Base-by-base conservation (phyloP, 2,329 filamentous ascomycete genomes). In the Dactylellina haptotyla region DNA sequence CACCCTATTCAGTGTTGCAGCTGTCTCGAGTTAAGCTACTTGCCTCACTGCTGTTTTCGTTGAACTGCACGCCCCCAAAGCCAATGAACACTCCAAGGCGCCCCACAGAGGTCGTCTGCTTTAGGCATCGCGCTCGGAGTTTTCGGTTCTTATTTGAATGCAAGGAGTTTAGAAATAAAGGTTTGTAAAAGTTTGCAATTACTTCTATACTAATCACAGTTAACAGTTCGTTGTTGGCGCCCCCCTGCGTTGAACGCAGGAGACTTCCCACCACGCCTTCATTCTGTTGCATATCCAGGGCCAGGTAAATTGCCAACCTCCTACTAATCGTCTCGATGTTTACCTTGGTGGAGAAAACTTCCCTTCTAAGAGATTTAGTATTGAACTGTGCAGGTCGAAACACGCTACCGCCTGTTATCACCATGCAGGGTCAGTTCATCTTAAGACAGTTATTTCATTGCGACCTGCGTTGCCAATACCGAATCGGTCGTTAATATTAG, bases 231-330 rank as follows among this genome's bases (percentile, higher is more conserved):
- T n/a, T n/a, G n/a, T n/a, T n/a, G n/a, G n/a, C n/a, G n/a, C n/a
- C n/a, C n/a, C 65, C 65, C 34, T 71, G 58, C 66, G 26, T 71
- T 12, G 3, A 34, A 26, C 34, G 51, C 50, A 64, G 58, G 66
- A 64, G 58, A 32, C 25, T 14, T 16, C 14, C 54, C 20, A 53
- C 28, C 43, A n/a, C 26, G 26, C 26, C 56, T 34, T 23, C 46
- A 41, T 25, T 57, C 25, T 56, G 46, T 70, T 54, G 57, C 37
- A 70, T 48, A 28, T 32, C 25, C 23, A 32, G 18, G 51, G 3
- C 32, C 18, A 46, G 43, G 4, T 26, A 14, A 23, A 53, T 14
- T 18, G 12, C 20, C 28, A 20, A 10, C n/a, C 14, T 6, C 18
- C 12, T 4, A 34, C 26, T 18, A 1, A 23, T 53, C 48, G 48